phyloP scores from a whole-genome alignment of 352 stramenopile genomes.

The Globisporangium carolinianum region DNA sequence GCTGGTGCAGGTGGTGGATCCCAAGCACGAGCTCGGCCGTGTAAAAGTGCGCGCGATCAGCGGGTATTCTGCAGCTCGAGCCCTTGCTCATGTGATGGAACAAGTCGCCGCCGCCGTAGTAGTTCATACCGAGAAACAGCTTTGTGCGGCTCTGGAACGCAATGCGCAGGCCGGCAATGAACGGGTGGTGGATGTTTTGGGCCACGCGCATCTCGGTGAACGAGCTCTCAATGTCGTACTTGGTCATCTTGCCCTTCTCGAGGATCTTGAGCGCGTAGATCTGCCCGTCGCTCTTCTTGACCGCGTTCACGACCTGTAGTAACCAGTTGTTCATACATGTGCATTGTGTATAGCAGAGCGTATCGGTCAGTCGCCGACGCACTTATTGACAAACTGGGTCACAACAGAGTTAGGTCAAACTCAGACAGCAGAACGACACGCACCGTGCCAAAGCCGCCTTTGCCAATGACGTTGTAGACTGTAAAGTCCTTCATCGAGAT shows the following conservation, averaged over 20 bases:
- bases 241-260: constrained; percentile 87
- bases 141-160: constrained; percentile 86
- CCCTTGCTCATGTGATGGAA: constrained; percentile 90
- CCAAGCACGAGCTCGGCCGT: constrained; percentile 89
- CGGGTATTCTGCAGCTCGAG: constrained; percentile 77
- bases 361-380: neutral
- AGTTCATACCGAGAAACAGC: constrained; percentile 85
- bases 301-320: constrained; percentile 69
- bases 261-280: constrained; percentile 91
- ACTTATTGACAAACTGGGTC: neutral
- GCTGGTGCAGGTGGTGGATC: constrained; percentile 91
- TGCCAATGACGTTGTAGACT: constrained; percentile 88
- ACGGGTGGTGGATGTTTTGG: constrained; percentile 86
- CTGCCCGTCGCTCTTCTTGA: constrained; percentile 86
- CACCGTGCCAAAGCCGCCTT: constrained; percentile 80
- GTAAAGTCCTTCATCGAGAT: constrained; percentile 89
- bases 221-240: constrained; percentile 85
- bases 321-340: neutral
- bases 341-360: no score
- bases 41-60: constrained; percentile 88
- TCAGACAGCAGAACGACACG: neutral
- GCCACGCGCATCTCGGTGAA: constrained; percentile 88
- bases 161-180: constrained; percentile 79
- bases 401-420: no score
- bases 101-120: constrained; percentile 79